Conservation (phyloP, 2,329 filamentous ascomycete genomes). For the Neoascochyta sp. region DNA sequence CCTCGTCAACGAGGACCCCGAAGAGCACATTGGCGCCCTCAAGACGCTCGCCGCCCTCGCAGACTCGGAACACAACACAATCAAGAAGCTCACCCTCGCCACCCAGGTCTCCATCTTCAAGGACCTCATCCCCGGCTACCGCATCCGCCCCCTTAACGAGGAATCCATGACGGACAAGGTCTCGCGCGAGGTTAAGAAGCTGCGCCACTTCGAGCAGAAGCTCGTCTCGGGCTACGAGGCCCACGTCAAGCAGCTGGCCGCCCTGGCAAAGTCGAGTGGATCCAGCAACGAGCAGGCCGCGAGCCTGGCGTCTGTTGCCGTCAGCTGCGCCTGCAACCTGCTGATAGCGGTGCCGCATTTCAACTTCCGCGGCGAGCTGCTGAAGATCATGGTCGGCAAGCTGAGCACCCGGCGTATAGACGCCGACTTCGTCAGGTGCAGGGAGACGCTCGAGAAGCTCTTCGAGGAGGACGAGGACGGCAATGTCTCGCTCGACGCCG, state of each 20-base stretch:
- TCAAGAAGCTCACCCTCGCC: constrained; percentile 81
- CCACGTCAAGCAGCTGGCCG: constrained; percentile 73
- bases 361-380: constrained; percentile 85
- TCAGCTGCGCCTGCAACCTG: constrained; percentile 80
- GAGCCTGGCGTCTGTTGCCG: constrained; percentile 67
- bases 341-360: constrained; percentile 86
- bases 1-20: constrained; percentile 83
- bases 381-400: constrained; percentile 83
- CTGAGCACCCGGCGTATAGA: constrained; percentile 70
- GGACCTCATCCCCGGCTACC: constrained; percentile 92
- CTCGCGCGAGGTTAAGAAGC: constrained; percentile 82
- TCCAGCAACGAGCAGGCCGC: constrained; percentile 37
- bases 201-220: constrained; percentile 82
- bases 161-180: constrained; percentile 73
- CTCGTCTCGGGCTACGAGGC: constrained; percentile 79
- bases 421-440: constrained; percentile 71
- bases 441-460: constrained; percentile 72
- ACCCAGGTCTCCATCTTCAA: constrained; percentile 90
- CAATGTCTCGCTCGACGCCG: constrained; percentile 79
- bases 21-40: constrained; percentile 79
- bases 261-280: constrained; percentile 59
- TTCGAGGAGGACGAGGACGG: constrained; percentile 90
- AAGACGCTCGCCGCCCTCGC: constrained; percentile 73
- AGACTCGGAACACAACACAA: constrained; percentile 63
- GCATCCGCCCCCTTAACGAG: constrained; percentile 78